Percentiles rank a stretch among this genome's conserved stretches.
Evolutionary conservation across 768 basidiomycete species (phyloP).

Genomic region (Solioccasus polychromus): DNA sequence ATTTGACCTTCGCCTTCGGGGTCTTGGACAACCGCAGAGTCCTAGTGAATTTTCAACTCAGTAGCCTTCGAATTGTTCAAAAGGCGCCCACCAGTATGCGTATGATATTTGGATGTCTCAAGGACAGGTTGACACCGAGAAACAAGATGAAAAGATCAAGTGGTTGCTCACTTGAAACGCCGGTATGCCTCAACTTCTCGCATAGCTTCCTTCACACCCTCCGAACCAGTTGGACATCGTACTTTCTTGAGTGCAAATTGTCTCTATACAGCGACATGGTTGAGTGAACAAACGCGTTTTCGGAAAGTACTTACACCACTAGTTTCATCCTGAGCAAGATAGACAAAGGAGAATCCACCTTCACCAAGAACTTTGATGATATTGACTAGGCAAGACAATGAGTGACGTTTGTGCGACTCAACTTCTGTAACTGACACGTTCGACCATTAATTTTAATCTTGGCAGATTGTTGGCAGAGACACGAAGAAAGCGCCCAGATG

Average conservation of each 20-base stretch:
- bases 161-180: conserved; percentile 75
- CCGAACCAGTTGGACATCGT: conserved; percentile 83
- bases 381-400: conserved; percentile 52
- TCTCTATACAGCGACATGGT: conserved; percentile 44
- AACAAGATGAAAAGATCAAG: background rate
- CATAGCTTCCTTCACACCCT: conserved; percentile 88
- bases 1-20: conserved; percentile 91
- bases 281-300: background rate
- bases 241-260: conserved; percentile 98
- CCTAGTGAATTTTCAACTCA: conserved; percentile 41
- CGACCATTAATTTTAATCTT: conserved; percentile 95
- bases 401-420: conserved; percentile 2
- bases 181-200: conserved; percentile 90
- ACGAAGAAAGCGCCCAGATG: conserved; percentile 76
- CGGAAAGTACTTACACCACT: conserved; percentile 59
- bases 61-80: background rate
- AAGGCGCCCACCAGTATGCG: conserved; percentile 66
- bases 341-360: conserved; percentile 93
- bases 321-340: conserved; percentile 81
- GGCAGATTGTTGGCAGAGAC: conserved; percentile 76
- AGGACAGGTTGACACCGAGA: background rate
- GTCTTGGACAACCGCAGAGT: conserved; percentile 93
- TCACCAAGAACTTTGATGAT: conserved; percentile 93
- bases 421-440: conserved; percentile 64
- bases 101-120: conserved; percentile 94